A percentile compares a stretch with the other conserved stretches of the same genome.
Conservation (phyloP, 306 rosid species). For the peach (Prunus persica) region Prunus_persica_NCBIv2 NC_034012.1:1023501-1024000, state of each 20-base stretch:
- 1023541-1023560: background rate
- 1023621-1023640: constrained; percentile 21
- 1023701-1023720: constrained; percentile 11
- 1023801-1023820: constrained; percentile 22
- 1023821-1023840: background rate
- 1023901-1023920: background rate
- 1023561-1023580: constrained; percentile 28
- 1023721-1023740: constrained; percentile 26
- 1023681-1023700: constrained; percentile 17
- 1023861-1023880: background rate
- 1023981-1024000: no score
- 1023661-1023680: constrained; percentile 67
- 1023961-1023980: no score
- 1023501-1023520: background rate
- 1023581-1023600: background rate
- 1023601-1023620: background rate
- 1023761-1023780: constrained; percentile 3
- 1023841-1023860: background rate
- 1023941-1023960: background rate
- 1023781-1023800: constrained; percentile 25
- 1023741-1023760: background rate
- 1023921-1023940: background rate
- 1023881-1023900: background rate
- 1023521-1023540: background rate
- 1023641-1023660: constrained; percentile 49